These are phyloP conservation scores for Apophysomyces variabilis DNA, from an alignment of 371 early-diverging fungal genomes.

Conservation along the genomic window DNA sequence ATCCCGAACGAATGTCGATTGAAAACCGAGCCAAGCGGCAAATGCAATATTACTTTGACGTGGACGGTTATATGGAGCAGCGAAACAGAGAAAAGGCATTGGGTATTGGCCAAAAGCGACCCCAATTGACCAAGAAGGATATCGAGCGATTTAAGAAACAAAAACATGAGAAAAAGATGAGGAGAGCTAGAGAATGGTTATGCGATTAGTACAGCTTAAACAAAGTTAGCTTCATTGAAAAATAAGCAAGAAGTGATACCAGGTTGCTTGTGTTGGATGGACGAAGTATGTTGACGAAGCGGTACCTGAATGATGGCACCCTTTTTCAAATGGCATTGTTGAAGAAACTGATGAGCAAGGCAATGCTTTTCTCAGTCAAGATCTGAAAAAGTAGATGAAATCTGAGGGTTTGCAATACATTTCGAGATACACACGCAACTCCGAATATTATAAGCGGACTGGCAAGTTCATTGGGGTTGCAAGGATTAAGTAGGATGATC, in stretches of 20 bases:
- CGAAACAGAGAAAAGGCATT: constrained; percentile 8
- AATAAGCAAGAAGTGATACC: background rate
- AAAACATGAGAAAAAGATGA: constrained; percentile 51
- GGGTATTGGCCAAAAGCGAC: constrained; percentile 24
- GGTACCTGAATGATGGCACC: no score
- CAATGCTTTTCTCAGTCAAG: no score
- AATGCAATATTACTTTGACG: constrained; percentile 56
- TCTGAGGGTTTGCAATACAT: no score
- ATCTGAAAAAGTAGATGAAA: no score
- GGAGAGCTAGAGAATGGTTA: constrained; percentile 47
- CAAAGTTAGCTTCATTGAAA: constrained; percentile 3
- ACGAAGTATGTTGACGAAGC: background rate
- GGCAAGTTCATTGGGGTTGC: no score
- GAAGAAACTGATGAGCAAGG: no score
- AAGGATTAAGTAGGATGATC: no score
- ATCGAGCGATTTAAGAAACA: constrained; percentile 45
- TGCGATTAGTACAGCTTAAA: constrained; percentile 29
- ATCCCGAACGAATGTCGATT: constrained; percentile 44
- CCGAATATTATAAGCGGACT: no score
- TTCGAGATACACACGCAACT: no score
- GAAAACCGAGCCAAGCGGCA: constrained; percentile 47
- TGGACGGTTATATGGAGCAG: constrained; percentile 46
- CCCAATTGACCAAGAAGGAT: constrained; percentile 41
- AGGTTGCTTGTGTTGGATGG: background rate
- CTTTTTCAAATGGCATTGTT: no score